Conservation (phyloP, 768 basidiomycete genomes). For the Polyporus arcularius region DNA sequence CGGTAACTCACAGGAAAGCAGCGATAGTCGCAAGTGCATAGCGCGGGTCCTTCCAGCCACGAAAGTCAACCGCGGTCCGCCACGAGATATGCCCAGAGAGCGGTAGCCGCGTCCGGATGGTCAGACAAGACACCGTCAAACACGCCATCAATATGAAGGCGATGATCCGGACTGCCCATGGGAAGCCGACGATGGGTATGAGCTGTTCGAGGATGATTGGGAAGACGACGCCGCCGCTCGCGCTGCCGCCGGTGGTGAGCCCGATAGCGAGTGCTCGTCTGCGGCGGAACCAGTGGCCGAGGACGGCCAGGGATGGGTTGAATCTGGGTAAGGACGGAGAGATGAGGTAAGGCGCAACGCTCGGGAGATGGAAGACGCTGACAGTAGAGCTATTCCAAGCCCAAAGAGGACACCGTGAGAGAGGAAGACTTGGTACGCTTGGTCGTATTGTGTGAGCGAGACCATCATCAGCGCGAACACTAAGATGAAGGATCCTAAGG, state of each 20-base stretch:
- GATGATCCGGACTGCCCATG: slow-evolving; percentile 33
- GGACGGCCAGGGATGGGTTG: slow-evolving; percentile 33
- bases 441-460: slow-evolving; percentile 25
- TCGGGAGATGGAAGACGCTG: not conserved
- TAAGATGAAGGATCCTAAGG: slow-evolving; percentile 24
- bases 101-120: slow-evolving; percentile 30
- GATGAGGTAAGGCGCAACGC: not conserved
- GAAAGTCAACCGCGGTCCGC: slow-evolving; percentile 27
- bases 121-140: slow-evolving; percentile 28
- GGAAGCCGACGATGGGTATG: slow-evolving; percentile 27
- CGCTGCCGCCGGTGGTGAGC: slow-evolving; percentile 37
- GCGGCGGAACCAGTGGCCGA: slow-evolving; percentile 39
- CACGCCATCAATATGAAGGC: slow-evolving; percentile 31
- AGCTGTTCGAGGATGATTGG: slow-evolving; percentile 55
- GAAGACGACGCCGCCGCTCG: slow-evolving; percentile 52
- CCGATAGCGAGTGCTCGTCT: slow-evolving; percentile 40
- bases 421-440: slow-evolving; percentile 33
- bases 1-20: slow-evolving; percentile 25
- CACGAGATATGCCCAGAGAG: slow-evolving; percentile 23
- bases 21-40: slow-evolving; percentile 24
- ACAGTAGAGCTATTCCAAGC: slow-evolving; percentile 30
- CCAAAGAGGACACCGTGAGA: slow-evolving; percentile 34
- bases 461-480: slow-evolving; percentile 31
- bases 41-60: slow-evolving; percentile 28
- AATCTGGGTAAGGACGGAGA: slow-evolving; percentile 24